Conservation (phyloP, 2,329 filamentous ascomycete genomes). For the Colletotrichum higginsianum region DNA sequence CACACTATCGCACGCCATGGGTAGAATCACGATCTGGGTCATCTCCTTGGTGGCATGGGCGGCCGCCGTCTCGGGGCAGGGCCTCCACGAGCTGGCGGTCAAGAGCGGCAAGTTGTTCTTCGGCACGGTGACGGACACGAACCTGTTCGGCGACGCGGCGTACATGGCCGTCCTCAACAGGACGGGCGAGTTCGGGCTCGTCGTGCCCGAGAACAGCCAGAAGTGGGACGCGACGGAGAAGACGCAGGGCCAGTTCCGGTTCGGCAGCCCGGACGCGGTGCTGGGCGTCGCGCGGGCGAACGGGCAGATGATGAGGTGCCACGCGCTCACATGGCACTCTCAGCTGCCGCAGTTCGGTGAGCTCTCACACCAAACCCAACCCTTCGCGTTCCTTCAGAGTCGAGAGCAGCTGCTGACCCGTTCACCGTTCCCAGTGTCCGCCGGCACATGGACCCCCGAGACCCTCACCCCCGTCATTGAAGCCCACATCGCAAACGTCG, state of each 20-base stretch:
- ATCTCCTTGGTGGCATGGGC: neutral
- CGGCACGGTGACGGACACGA: slow-evolving; percentile 72
- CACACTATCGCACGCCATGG: neutral
- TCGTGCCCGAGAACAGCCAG: slow-evolving; percentile 73
- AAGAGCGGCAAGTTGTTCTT: slow-evolving; percentile 71
- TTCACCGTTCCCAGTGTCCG: slow-evolving; percentile 62
- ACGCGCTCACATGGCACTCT: slow-evolving; percentile 76
- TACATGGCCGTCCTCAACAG: slow-evolving; percentile 70
- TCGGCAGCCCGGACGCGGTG: slow-evolving; percentile 68
- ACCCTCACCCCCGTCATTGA: slow-evolving; percentile 57
- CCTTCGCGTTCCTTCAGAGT: slow-evolving; percentile 61
- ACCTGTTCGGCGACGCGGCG: slow-evolving; percentile 61
- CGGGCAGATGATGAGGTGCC: slow-evolving; percentile 68
- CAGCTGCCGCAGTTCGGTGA: slow-evolving; percentile 64
- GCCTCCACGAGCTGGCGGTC: slow-evolving; percentile 64
- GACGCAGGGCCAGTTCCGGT: slow-evolving; percentile 70
- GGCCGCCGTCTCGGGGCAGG: slow-evolving; percentile 47
- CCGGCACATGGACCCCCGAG: slow-evolving; percentile 71
- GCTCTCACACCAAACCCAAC: fast-evolving
- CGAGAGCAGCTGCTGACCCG: slow-evolving; percentile 66
- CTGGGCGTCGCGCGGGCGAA: slow-evolving; percentile 58
- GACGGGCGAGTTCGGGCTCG: slow-evolving; percentile 71
- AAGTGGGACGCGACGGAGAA: slow-evolving; percentile 75
- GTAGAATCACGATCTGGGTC: neutral
- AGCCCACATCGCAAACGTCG: slow-evolving; percentile 64